phyloP scores from a whole-genome alignment of 805 yeast genomes.

The Tetrapisispora namnaoensis region DNA sequence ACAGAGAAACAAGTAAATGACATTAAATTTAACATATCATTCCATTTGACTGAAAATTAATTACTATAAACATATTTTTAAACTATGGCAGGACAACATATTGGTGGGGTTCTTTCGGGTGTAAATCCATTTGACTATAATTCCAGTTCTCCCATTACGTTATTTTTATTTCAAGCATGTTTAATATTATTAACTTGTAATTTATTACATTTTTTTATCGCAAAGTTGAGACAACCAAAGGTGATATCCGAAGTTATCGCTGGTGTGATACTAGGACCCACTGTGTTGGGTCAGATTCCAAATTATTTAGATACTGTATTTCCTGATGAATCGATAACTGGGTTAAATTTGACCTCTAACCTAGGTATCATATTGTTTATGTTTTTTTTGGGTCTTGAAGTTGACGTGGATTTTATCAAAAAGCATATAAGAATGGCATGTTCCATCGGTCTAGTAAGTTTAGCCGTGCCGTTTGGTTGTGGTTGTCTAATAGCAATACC shows the following conservation, averaged over 20 bases:
- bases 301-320: constrained; percentile 55
- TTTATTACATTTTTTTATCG: constrained; percentile 48
- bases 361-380: constrained; percentile 65
- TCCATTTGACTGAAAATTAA: no score
- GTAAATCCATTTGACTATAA: constrained; percentile 56
- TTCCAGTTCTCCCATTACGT: constrained; percentile 49
- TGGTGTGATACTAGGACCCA: constrained; percentile 67
- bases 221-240: constrained; percentile 58
- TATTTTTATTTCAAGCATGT: constrained; percentile 62
- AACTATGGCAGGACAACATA: constrained; percentile 12
- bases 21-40: no score
- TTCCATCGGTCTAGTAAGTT: constrained; percentile 58
- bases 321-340: constrained; percentile 52
- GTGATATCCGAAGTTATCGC: constrained; percentile 77
- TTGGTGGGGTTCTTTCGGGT: constrained; percentile 67
- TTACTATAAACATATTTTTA: no score
- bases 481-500: constrained; percentile 69
- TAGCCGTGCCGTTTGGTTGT: constrained; percentile 72
- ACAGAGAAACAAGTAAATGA: no score
- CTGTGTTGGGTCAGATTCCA: constrained; percentile 65
- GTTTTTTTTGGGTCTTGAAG: constrained; percentile 73
- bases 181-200: constrained; percentile 53
- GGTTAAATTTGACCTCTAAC: constrained; percentile 59
- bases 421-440: constrained; percentile 53
- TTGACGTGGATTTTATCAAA: constrained; percentile 54